Conservation (phyloP, 805 yeast genomes). For the Millerago galiae region DNA sequence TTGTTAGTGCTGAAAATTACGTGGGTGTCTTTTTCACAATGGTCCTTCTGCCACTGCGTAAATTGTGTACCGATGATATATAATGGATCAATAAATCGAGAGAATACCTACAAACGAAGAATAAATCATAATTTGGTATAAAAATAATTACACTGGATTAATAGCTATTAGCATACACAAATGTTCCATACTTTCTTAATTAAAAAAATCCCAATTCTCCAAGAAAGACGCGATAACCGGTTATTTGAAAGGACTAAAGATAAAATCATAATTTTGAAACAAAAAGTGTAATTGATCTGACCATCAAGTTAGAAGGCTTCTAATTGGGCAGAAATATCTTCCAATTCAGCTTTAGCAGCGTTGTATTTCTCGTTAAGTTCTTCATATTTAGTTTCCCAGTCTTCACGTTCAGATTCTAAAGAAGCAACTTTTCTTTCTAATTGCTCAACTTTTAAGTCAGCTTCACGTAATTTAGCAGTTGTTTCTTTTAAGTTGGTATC, state of each 20-base stretch:
- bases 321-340: conserved; percentile 93
- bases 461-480: conserved; percentile 87
- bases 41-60: too few relatives aligned
- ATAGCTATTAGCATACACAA: neutral
- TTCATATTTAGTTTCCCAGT: conserved; percentile 85
- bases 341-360: conserved; percentile 87
- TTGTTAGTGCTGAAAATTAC: neutral
- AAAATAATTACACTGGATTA: neutral
- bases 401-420: conserved; percentile 86
- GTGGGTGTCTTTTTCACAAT: neutral
- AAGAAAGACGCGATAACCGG: neutral
- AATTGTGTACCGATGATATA: too few relatives aligned
- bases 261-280: neutral
- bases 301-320: conserved; percentile 38
- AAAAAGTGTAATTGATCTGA: neutral
- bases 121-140: neutral
- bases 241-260: conserved; percentile 2
- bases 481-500: conserved; percentile 90
- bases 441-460: conserved; percentile 94
- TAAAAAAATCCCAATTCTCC: neutral
- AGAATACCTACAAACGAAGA: too few relatives aligned
- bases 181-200: neutral
- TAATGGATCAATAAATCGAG: too few relatives aligned
- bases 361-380: conserved; percentile 77
- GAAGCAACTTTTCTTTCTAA: conserved; percentile 90